A percentile compares a stretch with the other conserved stretches of the same genome.
Conservation (phyloP, 2,329 filamentous ascomycete genomes). For the Aspergillus unguis region DNA sequence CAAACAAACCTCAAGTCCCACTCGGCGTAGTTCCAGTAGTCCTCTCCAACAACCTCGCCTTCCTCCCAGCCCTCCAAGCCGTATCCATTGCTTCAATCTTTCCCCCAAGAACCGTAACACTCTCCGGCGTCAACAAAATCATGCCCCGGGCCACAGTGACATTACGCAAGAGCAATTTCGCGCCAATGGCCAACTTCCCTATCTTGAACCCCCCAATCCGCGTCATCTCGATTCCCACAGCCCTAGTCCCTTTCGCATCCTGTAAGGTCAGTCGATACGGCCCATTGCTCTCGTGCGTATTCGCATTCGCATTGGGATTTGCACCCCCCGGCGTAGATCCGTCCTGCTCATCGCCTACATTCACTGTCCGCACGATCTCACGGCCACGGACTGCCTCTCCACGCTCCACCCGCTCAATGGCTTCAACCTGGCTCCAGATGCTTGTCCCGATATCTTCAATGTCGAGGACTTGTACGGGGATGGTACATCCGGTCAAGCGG, state of each 20-base stretch:
- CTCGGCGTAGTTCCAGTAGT: constrained; percentile 40
- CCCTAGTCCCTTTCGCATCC: constrained; percentile 67
- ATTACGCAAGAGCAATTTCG: constrained; percentile 72
- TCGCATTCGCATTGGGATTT: neutral
- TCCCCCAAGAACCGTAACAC: constrained; percentile 73
- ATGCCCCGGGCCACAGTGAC: constrained; percentile 68
- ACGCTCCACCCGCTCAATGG: constrained; percentile 54
- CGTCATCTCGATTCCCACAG: constrained; percentile 70
- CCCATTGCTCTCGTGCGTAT: constrained; percentile 36
- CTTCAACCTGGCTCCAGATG: constrained; percentile 83
- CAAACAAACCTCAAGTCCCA: constrained; percentile 1
- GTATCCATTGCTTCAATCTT: constrained; percentile 79
- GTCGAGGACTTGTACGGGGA: constrained; percentile 79
- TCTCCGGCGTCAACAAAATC: constrained; percentile 69
- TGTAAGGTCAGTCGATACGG: constrained; percentile 81
- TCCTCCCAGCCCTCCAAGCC: constrained; percentile 69
- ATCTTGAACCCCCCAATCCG: constrained; percentile 64
- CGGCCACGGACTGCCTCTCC: constrained; percentile 60
- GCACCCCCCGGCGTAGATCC: constrained; percentile 15
- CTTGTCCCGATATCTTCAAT: constrained; percentile 77
- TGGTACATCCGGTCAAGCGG: constrained; percentile 53
- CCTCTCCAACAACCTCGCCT: constrained; percentile 64
- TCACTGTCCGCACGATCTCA: constrained; percentile 73
- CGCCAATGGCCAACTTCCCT: constrained; percentile 63
- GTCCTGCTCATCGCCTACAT: constrained; percentile 48